Base-by-base conservation (phyloP, 352 stramenopile genomes). In the Pythium rhizo-oryzae region DNA sequence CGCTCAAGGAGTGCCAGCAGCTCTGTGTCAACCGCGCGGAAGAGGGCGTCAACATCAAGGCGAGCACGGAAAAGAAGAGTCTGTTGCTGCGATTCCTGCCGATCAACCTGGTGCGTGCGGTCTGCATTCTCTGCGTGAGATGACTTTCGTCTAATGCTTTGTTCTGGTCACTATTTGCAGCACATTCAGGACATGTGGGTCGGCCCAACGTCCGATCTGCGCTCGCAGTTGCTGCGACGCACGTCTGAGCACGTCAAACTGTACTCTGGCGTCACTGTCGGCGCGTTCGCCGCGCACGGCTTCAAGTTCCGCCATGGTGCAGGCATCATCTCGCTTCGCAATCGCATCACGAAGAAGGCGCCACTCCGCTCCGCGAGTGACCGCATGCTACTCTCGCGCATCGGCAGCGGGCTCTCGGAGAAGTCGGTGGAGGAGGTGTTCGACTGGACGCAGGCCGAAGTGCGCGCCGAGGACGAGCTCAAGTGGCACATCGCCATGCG, bases 171-270 rank as follows among this genome's bases (percentile, higher is more conserved):
- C 30, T 21, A 18, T 46, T 18, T 52, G 41, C 55, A 85, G 78
- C 87, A 94, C 35, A 82, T 94, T 18, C 87, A 94, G 72, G 87
- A 94, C 21, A 89, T 94, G 80, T 94, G 85, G 84, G 85, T 94
- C 2, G 87, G 87, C 1, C 86, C 83, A 8, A 89, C 78, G 3
- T 60, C 80, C 2, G 80, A 92, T 21, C 66, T 94, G 54, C 79
- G 85, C 19, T 91, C 87, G 4, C 84, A 94, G 44, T 71, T 78
- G 41, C 82, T 80, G 28, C 73, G 85, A 35, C 78, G 87, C 35
- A 91, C 83, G 11, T 87, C 83, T n/a, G 64, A 69, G 1, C 73
- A 68, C 4, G 85, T 94, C 19, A 85, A 83, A 53, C 73, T 78
- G 35, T 93, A 93, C 70, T 75, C 84, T 37, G 89, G 80, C 15